Base-by-base conservation (phyloP, 2,329 filamentous ascomycete species). In the Phialemoniopsis sp. region DNA sequence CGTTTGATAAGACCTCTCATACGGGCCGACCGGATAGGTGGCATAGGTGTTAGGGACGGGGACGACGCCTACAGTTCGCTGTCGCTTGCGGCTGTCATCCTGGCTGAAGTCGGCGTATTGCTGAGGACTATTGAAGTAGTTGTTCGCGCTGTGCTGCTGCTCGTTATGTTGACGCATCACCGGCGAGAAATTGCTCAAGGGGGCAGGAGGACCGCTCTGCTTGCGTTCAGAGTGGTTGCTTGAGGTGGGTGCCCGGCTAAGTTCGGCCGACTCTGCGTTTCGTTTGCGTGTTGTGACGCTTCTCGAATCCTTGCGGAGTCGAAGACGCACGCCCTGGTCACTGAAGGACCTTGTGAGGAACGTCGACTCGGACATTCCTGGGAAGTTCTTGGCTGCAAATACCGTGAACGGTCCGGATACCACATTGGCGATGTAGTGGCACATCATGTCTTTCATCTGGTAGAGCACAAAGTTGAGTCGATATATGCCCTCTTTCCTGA, bases 251-350 rank as follows among this genome's bases (percentile, higher is more conserved):
- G 21, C 21, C 34, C 48, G 42, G 4, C 44, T 40, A 30, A 47
- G 49, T 13, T 58, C 51, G 13, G 51, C 56, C 3, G 52, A 50
- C 28, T 49, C 47, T 29, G 48, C 58, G 40, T 58, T 70, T 19
- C 67, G 63, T 53, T 73, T 77, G 41, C 68, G 63, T 14, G 68
- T 72, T 5, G 63, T 67, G 49, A 67, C 65, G 15, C 74, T 74
- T 41, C 87, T 74, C 33, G 87, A 85, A 59, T 95, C 89, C 58
- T 95, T 95, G 39, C 89, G 80, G 34, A 95, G 73, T 38, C 89
- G 76, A 26, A 95, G 67, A 37, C 88, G 82, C 13, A 95, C 87
- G 8, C 89, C 89, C 57, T 95, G 89, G 52, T 95, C 89, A 47
- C 85, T 86, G 59, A 95, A 91, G 0, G 85, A 82, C 37, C 87